Base-by-base conservation (phyloP, 2,329 filamentous ascomycete genomes). In the Lasiodiplodia gonubiensis region DNA sequence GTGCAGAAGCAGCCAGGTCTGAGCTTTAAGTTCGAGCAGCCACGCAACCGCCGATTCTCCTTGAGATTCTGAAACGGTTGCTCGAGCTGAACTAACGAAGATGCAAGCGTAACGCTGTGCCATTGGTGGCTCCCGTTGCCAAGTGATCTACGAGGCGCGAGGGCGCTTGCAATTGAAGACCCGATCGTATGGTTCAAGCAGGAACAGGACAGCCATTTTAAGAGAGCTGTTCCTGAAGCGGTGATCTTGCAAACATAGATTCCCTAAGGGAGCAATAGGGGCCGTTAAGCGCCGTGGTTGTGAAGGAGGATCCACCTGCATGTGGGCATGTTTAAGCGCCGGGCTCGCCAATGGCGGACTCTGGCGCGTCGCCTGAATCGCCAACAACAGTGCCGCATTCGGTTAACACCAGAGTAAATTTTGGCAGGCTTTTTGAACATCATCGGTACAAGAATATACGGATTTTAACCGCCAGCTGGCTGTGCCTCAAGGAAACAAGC, bases 271-370 rank as follows among this genome's bases (percentile, higher is more conserved):
- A 37, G 59, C 30, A 35, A n/a, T 63, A 30, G 27, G 46, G 59
- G 59, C 59, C 46, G 59, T 48, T 55, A 63, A 63, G 59, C 59
- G 59, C 59, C 59, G 59, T 23, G 59, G 42, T 63, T 30, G 59
- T 63, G 59, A 30, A 46, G 42, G 18, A n/a, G 16, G 59, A 18
- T 63, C 59, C 42, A 37, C 42, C 25, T 51, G 59, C 30, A 33
- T 37, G 59, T 63, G 59, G 59, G 42, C 46, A 25, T 30, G 27
- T 49, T 6, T 63, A 63, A 63, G 59, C 59, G 59, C 59, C 46
- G 27, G 16, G n/a, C 16, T 11, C 42, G 33, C 59, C 42, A 49
- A 37, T 63, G 59, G 59, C 42, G n/a, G 25, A 14, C 59, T 18
- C 18, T 48, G 59, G 49, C 59, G 59, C 59, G 27, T 51, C 46